These are phyloP conservation scores for Phyllosticta citrichinensis DNA, from an alignment of 2,329 filamentous ascomycete genomes.

Conservation along the genomic window DNA sequence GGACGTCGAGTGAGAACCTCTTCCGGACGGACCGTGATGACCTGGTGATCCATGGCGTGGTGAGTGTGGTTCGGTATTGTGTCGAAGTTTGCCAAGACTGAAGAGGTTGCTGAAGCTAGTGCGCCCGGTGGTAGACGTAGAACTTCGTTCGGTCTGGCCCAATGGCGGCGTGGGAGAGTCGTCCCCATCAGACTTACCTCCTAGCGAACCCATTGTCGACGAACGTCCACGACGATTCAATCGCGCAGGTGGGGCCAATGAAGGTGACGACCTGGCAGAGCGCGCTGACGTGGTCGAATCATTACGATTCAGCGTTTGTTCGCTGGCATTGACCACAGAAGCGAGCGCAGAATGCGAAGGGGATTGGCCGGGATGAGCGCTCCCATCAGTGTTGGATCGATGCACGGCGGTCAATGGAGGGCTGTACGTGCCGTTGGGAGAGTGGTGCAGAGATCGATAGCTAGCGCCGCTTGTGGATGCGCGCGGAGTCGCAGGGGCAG, in stretches of 20 bases:
- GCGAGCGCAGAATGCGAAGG: constrained; percentile 44
- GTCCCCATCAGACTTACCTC: constrained; percentile 61
- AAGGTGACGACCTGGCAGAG: constrained; percentile 50
- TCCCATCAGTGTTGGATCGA: constrained; percentile 17
- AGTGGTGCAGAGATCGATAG: constrained; percentile 23
- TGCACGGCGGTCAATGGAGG: constrained; percentile 27
- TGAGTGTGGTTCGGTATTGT: constrained; percentile 64
- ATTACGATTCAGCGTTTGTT: constrained; percentile 43
- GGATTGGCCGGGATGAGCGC: constrained; percentile 29
- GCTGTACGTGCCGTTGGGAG: constrained; percentile 29
- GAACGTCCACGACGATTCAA: constrained; percentile 64
- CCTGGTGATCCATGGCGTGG: constrained; percentile 50
- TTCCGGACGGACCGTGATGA: constrained; percentile 56
- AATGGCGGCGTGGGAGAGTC: constrained; percentile 48
- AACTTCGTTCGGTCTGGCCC: constrained; percentile 50
- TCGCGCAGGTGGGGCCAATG: constrained; percentile 48
- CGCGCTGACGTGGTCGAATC: constrained; percentile 55
- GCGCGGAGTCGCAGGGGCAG: constrained; percentile 36
- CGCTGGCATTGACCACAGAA: constrained; percentile 23
- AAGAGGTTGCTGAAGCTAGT: constrained; percentile 91
- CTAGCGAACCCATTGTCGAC: constrained; percentile 78
- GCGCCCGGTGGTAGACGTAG: constrained; percentile 72
- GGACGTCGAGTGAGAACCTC: constrained; percentile 73
- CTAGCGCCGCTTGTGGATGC: constrained; percentile 30
- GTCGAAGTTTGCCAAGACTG: constrained; percentile 64